Conservation (phyloP, 1,284 basidiomycete genomes). For the Tilletia walkeri region DNA sequence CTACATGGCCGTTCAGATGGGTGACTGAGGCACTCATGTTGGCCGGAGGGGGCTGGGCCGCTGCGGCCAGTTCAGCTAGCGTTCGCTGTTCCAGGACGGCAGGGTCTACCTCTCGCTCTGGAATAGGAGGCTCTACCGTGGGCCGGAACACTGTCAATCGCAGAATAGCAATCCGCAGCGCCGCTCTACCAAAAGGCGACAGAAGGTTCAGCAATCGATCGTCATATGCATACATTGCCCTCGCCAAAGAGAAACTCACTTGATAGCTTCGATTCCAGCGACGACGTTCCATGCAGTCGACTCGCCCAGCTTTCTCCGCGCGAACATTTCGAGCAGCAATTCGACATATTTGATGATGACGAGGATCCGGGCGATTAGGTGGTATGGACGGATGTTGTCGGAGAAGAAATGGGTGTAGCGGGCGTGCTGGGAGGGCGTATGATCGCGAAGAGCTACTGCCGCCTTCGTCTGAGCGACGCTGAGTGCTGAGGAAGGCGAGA, state of each 20-base stretch:
- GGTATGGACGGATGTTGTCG: slow-evolving; percentile 48
- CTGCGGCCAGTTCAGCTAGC: slow-evolving; percentile 28
- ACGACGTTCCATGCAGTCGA: slow-evolving; percentile 56
- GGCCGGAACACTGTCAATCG: slow-evolving; percentile 52
- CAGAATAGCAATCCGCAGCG: slow-evolving; percentile 55
- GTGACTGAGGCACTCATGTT: background rate
- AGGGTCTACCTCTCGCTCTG: slow-evolving; percentile 53
- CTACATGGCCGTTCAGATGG: slow-evolving; percentile 4
- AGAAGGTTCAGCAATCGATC: background rate
- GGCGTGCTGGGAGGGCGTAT: slow-evolving; percentile 56
- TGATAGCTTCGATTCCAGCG: slow-evolving; percentile 56
- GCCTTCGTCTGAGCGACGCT: background rate
- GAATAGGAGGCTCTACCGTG: slow-evolving; percentile 55
- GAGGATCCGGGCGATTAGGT: slow-evolving; percentile 46
- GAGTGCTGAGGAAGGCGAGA: slow-evolving; percentile 13
- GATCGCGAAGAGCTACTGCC: slow-evolving; percentile 16
- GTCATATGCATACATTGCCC: background rate
- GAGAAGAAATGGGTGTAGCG: slow-evolving; percentile 56
- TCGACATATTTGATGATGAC: slow-evolving; percentile 54
- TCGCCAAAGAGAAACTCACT: slow-evolving; percentile 30
- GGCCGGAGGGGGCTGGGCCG: slow-evolving; percentile 17
- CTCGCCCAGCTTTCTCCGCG: slow-evolving; percentile 46
- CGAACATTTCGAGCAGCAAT: slow-evolving; percentile 57
- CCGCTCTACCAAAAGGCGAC: slow-evolving; percentile 24
- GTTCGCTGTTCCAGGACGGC: slow-evolving; percentile 42